phyloP scores from a whole-genome alignment of 2,329 filamentous ascomycete species.

The Dothistroma pini region DNA sequence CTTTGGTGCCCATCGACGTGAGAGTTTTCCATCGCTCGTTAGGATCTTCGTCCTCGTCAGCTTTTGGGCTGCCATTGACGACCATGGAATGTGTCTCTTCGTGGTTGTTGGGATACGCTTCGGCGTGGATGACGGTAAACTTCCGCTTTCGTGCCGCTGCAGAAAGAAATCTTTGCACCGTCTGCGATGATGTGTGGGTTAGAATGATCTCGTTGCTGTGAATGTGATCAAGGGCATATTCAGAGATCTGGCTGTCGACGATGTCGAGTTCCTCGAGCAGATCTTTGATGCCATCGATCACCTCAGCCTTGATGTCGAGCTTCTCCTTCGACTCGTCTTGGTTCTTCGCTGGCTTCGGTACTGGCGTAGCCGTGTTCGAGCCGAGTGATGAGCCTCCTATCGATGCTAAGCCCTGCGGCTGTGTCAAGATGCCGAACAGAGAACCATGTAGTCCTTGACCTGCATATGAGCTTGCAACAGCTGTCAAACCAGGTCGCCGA shows the following conservation, averaged over 20 bases:
- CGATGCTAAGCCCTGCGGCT: slow-evolving; percentile 49
- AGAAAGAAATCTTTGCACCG: slow-evolving; percentile 84
- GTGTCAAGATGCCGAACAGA: slow-evolving; percentile 83
- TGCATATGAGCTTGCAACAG: slow-evolving; percentile 61
- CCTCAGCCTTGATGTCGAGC: slow-evolving; percentile 77
- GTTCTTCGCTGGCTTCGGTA: slow-evolving; percentile 33
- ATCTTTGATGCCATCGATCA: slow-evolving; percentile 90
- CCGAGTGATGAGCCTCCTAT: slow-evolving; percentile 48
- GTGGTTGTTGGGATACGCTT: slow-evolving; percentile 68
- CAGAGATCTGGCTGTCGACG: slow-evolving; percentile 89
- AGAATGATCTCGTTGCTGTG: slow-evolving; percentile 90
- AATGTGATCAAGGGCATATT: slow-evolving; percentile 84
- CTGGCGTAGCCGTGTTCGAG: slow-evolving; percentile 31
- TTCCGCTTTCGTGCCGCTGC: slow-evolving; percentile 84
- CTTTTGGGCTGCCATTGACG: slow-evolving; percentile 50
- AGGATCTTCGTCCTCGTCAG: slow-evolving; percentile 45
- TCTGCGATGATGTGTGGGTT: slow-evolving; percentile 79
- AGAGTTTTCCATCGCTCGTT: slow-evolving; percentile 70
- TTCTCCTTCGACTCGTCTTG: slow-evolving; percentile 32
- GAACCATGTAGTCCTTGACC: slow-evolving; percentile 60
- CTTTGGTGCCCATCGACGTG: slow-evolving; percentile 70
- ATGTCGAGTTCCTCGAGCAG: slow-evolving; percentile 93
- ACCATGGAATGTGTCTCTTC: slow-evolving; percentile 60
- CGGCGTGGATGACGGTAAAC: slow-evolving; percentile 84
- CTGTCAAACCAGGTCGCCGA: slow-evolving; percentile 58